A percentile compares a stretch with the other conserved stretches of the same genome.
These are phyloP conservation scores for Paracorniculantispora psalliotae DNA, from an alignment of 2,329 filamentous ascomycete genomes.

Conservation along the genomic window DNA sequence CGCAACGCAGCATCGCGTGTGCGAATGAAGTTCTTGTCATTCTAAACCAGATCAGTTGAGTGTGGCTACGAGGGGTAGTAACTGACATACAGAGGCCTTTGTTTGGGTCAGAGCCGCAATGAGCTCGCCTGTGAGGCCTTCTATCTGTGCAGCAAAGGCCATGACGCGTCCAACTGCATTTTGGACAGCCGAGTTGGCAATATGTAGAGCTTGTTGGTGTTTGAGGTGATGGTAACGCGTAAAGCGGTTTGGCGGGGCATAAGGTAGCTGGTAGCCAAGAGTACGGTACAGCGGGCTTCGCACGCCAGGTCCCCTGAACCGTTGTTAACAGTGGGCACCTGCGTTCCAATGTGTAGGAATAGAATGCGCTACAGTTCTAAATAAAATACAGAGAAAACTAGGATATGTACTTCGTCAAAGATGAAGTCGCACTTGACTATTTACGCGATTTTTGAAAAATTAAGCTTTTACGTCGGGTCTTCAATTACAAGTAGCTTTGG, in stretches of 20 bases:
- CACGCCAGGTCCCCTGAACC: not conserved
- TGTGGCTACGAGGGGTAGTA: not conserved
- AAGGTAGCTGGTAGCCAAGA: not conserved
- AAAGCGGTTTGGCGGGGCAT: conserved; percentile 4
- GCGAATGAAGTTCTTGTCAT: conserved; percentile 35
- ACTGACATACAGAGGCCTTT: conserved; percentile 33
- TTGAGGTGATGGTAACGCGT: not conserved
- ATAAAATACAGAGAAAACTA: too few relatives aligned
- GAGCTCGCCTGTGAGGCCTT: conserved; percentile 64
- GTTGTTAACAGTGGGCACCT: too few relatives aligned
- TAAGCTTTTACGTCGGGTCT: too few relatives aligned
- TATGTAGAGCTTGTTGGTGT: not conserved
- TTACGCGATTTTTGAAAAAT: too few relatives aligned
- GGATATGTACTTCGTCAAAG: too few relatives aligned
- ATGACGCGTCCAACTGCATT: conserved; percentile 39
- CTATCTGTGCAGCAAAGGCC: conserved; percentile 64
- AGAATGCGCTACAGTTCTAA: too few relatives aligned
- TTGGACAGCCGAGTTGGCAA: not conserved
- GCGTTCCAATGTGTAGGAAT: too few relatives aligned
- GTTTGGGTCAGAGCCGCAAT: conserved; percentile 55
- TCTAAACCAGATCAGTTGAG: conserved; percentile 17
- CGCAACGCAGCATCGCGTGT: conserved; percentile 47
- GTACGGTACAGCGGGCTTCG: not conserved
- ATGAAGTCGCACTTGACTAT: too few relatives aligned
- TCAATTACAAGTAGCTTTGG: too few relatives aligned